Percentiles rank a stretch among this genome's conserved stretches.
These are phyloP conservation scores for Lodderomyces parapsilosis DNA, from an alignment of 1,139 yeast species.

Conservation along the genomic window DNA sequence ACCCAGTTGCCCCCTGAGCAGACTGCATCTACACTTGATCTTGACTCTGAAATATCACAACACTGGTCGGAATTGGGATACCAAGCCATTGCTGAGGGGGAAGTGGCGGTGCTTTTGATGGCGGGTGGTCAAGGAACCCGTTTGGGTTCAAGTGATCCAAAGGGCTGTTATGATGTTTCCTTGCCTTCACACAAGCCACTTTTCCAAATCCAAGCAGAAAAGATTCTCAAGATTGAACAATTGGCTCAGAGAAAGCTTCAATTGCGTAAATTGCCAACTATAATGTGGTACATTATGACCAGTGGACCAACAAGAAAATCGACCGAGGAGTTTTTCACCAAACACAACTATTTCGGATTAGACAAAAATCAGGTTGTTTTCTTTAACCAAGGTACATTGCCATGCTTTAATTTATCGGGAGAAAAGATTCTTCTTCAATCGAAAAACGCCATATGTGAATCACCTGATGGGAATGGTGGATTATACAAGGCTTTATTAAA, in stretches of 20 bases:
- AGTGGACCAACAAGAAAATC: slow-evolving; percentile 80
- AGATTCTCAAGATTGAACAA: slow-evolving; percentile 61
- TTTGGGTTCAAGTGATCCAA: slow-evolving; percentile 84
- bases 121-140: slow-evolving; percentile 99
- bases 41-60: slow-evolving; percentile 24
- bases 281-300: slow-evolving; percentile 95
- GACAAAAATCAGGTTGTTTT: slow-evolving; percentile 58
- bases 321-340: slow-evolving; percentile 71
- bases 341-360: slow-evolving; percentile 71
- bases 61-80: slow-evolving; percentile 64
- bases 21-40: slow-evolving; percentile 50
- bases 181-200: slow-evolving; percentile 82
- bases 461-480: slow-evolving; percentile 99
- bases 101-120: slow-evolving; percentile 87
- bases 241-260: slow-evolving; percentile 34
- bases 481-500: slow-evolving; percentile 78
- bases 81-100: slow-evolving; percentile 62
- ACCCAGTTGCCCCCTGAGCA: slow-evolving; percentile 52
- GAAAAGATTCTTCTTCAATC: slow-evolving; percentile 63
- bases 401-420: slow-evolving; percentile 79
- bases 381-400: slow-evolving; percentile 94
- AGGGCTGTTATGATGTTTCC: slow-evolving; percentile 88
- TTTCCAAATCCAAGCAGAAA: slow-evolving; percentile 92
- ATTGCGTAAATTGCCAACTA: slow-evolving; percentile 24
- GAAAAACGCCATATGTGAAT: slow-evolving; percentile 60